Conservation (phyloP, 495 filamentous ascomycete species). For the Cryomyces minteri region DNA sequence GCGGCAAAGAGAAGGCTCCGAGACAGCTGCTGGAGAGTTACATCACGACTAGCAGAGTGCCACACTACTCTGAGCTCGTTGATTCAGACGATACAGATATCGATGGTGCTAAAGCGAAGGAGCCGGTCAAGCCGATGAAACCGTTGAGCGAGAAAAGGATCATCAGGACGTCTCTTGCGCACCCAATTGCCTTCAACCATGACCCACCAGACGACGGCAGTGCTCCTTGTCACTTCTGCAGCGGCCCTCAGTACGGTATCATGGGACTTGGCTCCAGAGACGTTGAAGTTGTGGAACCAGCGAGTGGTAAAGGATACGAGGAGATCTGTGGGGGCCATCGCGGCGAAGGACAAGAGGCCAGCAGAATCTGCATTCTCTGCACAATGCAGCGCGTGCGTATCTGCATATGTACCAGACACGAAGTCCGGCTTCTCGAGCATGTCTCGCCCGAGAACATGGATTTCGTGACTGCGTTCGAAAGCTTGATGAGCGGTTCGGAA, state of each 20-base stretch:
- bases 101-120: too few relatives aligned
- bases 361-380: conserved; percentile 23
- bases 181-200: conserved; percentile 24
- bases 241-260: conserved; percentile 17
- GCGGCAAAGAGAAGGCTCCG: too few relatives aligned
- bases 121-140: too few relatives aligned
- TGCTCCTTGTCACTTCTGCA: conserved; percentile 23
- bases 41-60: too few relatives aligned
- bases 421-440: conserved; percentile 13
- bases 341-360: conserved; percentile 13
- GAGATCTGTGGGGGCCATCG: conserved; percentile 21
- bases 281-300: conserved; percentile 15
- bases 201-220: conserved; percentile 7
- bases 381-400: conserved; percentile 18
- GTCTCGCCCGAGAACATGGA: conserved; percentile 11
- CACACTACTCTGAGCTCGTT: too few relatives aligned
- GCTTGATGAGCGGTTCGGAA: conserved; percentile 6
- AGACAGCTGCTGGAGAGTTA: too few relatives aligned
- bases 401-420: conserved; percentile 9
- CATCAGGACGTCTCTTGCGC: conserved; percentile 20
- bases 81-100: too few relatives aligned
- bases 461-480: conserved; percentile 11
- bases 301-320: conserved; percentile 11
- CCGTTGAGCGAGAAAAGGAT: not conserved
- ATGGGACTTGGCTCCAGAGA: conserved; percentile 17